Evolutionary conservation across 208 protist species (phyloP), one percentile per base, ranked within the genome.

Genomic region (Leishmania mexicana): DNA sequence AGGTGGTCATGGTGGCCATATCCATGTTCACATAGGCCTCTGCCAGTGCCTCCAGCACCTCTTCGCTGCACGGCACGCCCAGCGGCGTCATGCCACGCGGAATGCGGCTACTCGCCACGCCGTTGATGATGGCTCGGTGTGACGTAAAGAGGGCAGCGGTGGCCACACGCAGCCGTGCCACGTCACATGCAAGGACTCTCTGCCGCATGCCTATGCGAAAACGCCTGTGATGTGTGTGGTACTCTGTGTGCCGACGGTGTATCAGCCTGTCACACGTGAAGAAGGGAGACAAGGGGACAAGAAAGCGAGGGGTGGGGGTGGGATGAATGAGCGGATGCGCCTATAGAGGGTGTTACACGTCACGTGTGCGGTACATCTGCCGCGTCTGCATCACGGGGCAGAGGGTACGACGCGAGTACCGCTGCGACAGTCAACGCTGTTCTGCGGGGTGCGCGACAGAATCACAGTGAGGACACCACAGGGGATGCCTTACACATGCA

Each of bases 1-100:
- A 96, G 6, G 75, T 79, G 2, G 62, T 84, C 60, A 92, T 88
- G 19, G 87, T 93, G 31, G 42, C 13, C 79, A 94, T 64, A 79
- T 93, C 85, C 92, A 96, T 96, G 58, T 87, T 85, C 31, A 94
- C 92, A 70, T 94, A 94, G 19, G 85, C 89, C 31, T 93, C 88
- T 21, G 92, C 92, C 62, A 96, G 85, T 58, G 85, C 78, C 81
- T 96, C 92, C 38, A 96, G 53, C 13, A 88, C 87, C 5, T 84
- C 80, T n/a, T 76, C 84, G 71, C 88, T 93, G 35, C 89, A 85
- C 6, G 81, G 89, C 24, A 94, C 47, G 8, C 77, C 45, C 35
- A 96, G 85, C 2, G 67, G 76, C 0, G 57, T 35, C 88, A 94
- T 93, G 21, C 90, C 89, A 35, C 89, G 86, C 35, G 92, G 92